These are phyloP conservation scores for Pyrus communis DNA, from an alignment of 306 rosid species.

Conservation along the genomic window DNA sequence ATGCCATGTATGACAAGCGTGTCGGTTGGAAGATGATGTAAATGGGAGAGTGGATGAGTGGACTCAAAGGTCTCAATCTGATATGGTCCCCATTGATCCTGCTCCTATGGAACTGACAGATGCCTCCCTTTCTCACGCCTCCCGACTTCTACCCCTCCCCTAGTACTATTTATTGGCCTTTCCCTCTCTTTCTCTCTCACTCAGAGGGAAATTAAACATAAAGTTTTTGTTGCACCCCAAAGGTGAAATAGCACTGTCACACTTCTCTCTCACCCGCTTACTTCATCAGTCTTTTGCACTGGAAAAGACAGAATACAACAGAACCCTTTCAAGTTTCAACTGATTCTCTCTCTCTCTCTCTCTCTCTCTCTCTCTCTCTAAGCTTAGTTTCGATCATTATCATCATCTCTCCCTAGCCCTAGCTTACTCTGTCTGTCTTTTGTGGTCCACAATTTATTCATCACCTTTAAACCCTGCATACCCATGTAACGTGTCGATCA, in stretches of 20 bases:
- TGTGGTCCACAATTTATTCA: slow-evolving; percentile 43
- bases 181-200: slow-evolving; percentile 2
- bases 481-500: slow-evolving; percentile 9
- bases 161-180: slow-evolving; percentile 15
- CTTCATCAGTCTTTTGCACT: not conserved
- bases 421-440: not conserved
- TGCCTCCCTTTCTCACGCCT: slow-evolving; percentile 82
- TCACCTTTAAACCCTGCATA: not conserved
- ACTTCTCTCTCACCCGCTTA: slow-evolving; percentile 13
- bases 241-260: slow-evolving; percentile 31
- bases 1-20: not conserved
- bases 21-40: slow-evolving; percentile 28
- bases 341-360: not conserved
- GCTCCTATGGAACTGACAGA: slow-evolving; percentile 54
- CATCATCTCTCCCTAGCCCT: slow-evolving; percentile 9
- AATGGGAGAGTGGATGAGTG: slow-evolving; percentile 21
- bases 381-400: slow-evolving; percentile 1
- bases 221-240: slow-evolving; percentile 52
- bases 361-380: slow-evolving; percentile 5
- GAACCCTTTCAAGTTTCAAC: not conserved
- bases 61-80: slow-evolving; percentile 48
- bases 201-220: slow-evolving; percentile 24
- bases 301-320: not conserved
- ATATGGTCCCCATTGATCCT: slow-evolving; percentile 46
- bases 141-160: not conserved